Conservation (phyloP, 2,329 filamentous ascomycete species). For the Zymoseptoria ardabiliae region DNA sequence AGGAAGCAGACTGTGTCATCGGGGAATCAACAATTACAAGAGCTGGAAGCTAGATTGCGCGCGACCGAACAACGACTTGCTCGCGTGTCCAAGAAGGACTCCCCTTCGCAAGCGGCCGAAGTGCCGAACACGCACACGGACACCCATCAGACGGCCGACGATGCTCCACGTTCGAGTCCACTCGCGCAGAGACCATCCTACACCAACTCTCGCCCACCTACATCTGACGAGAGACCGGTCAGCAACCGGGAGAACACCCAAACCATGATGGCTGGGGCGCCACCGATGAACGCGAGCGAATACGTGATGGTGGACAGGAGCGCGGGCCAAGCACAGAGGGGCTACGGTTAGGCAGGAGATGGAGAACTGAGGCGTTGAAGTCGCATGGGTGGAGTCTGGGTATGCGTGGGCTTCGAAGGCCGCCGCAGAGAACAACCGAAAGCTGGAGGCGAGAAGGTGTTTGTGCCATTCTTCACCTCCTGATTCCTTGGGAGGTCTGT, state of each 20-base stretch:
- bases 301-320: slow-evolving; percentile 29
- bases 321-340: slow-evolving; percentile 14
- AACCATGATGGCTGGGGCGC: slow-evolving; percentile 16
- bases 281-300: slow-evolving; percentile 20
- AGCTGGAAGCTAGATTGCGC: slow-evolving; percentile 73
- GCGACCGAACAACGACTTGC: slow-evolving; percentile 74
- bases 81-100: slow-evolving; percentile 25
- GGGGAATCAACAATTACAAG: slow-evolving; percentile 73
- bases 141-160: slow-evolving; percentile 12
- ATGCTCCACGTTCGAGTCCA: slow-evolving; percentile 12
- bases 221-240: slow-evolving; percentile 7
- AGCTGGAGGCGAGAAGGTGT: slow-evolving; percentile 10
- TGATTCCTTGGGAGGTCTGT: slow-evolving; percentile 6
- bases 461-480: slow-evolving; percentile 9
- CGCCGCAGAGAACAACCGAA: slow-evolving; percentile 8
- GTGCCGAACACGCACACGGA: slow-evolving; percentile 7
- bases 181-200: slow-evolving; percentile 21
- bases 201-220: slow-evolving; percentile 19
- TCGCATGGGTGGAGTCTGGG: slow-evolving; percentile 1
- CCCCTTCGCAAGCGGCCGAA: slow-evolving; percentile 18
- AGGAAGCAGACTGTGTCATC: slow-evolving; percentile 74
- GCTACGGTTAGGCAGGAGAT: slow-evolving; percentile 12
- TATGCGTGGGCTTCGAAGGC: neutral
- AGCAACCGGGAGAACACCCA: slow-evolving; percentile 15
- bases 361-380: neutral